Conservation (phyloP, 768 basidiomycete genomes). For the Royoungia palumana region DNA sequence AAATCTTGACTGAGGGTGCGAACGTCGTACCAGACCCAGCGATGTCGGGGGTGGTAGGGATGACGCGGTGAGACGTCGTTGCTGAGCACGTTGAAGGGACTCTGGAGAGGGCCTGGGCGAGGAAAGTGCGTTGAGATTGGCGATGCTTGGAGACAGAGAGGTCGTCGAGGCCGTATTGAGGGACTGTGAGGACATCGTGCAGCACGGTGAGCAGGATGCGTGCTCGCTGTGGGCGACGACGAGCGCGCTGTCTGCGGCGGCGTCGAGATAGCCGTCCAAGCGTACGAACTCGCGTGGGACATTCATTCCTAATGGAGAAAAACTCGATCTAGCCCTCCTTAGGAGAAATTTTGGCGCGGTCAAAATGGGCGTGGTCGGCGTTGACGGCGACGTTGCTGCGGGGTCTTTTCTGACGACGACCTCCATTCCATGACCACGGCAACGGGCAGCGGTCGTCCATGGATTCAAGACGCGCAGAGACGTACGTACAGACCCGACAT, state of each 20-base stretch:
- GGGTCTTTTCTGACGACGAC: constrained; percentile 1
- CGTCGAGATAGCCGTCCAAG: constrained; percentile 15
- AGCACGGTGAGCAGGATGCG: constrained; percentile 17
- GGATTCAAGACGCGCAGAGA: constrained; percentile 35
- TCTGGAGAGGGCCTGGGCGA: constrained; percentile 25
- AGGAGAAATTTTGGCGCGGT: constrained; percentile 25
- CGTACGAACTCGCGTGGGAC: constrained; percentile 20
- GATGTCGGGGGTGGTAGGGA: constrained; percentile 39
- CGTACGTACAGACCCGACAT: constrained; percentile 18
- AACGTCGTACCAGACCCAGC: constrained; percentile 37
- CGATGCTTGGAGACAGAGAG: constrained; percentile 32
- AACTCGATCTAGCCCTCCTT: constrained; percentile 3
- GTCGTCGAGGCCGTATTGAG: constrained; percentile 34
- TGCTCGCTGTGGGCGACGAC: constrained; percentile 30
- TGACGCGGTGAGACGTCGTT: constrained; percentile 38
- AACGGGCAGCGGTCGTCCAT: constrained; percentile 23
- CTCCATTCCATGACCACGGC: constrained; percentile 33
- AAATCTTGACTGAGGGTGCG: neutral
- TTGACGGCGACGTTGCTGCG: constrained; percentile 12
- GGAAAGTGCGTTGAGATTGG: constrained; percentile 30
- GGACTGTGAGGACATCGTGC: constrained; percentile 27
- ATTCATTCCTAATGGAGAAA: constrained; percentile 13
- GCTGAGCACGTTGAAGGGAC: constrained; percentile 20
- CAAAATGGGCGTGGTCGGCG: constrained; percentile 7
- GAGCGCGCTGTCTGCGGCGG: constrained; percentile 11